Conservation (phyloP, 140 eudicot species). For the Flaveria floridana region DNA sequence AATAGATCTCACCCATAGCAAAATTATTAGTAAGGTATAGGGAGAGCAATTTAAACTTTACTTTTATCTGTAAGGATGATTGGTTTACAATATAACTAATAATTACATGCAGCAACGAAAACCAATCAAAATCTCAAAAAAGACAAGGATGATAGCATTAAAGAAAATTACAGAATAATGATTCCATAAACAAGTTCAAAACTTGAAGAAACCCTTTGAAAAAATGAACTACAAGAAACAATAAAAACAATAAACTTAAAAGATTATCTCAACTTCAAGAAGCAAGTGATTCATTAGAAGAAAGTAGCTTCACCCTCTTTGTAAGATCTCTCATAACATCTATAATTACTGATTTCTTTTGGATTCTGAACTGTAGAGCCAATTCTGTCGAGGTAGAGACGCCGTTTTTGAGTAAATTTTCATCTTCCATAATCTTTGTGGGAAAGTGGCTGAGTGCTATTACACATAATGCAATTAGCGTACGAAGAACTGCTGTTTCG, state of each 20-base stretch:
- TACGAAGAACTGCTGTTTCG: conserved; percentile 64
- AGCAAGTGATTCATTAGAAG: conserved; percentile 46
- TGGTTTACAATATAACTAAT: too few relatives aligned
- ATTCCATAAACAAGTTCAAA: background rate
- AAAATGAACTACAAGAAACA: conserved; percentile 8
- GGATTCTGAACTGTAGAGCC: conserved; percentile 72
- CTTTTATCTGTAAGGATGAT: too few relatives aligned
- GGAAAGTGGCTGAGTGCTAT: conserved; percentile 82
- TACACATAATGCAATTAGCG: conserved; percentile 69
- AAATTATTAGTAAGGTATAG: too few relatives aligned
- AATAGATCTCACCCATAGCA: too few relatives aligned
- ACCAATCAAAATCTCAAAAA: background rate
- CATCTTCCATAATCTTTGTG: conserved; percentile 90
- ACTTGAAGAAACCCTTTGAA: conserved; percentile 11
- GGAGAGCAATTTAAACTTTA: too few relatives aligned
- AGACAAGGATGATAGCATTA: background rate
- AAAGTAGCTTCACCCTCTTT: conserved; percentile 55
- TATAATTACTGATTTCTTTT: conserved; percentile 69
- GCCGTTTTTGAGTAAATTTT: conserved; percentile 44
- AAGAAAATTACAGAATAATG: background rate
- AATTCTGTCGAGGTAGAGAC: conserved; percentile 53
- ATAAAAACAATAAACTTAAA: background rate
- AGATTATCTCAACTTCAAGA: conserved; percentile 41
- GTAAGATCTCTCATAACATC: conserved; percentile 79
- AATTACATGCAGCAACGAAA: background rate